Evolutionary conservation across 2,329 filamentous ascomycete species (phyloP), one percentile per base, ranked within the genome.

Genomic region (Alternaria sp.): DNA sequence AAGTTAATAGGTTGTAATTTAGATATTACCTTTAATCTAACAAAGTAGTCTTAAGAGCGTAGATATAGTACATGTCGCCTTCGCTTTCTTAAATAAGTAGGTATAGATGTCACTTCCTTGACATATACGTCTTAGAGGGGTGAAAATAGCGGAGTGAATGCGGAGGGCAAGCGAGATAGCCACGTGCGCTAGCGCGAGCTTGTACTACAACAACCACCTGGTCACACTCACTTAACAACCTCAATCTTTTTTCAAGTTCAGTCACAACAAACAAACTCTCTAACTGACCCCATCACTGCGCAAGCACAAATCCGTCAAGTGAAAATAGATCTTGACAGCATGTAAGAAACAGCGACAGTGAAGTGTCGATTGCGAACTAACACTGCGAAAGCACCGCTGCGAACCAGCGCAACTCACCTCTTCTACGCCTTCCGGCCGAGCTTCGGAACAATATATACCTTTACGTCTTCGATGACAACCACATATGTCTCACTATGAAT

Each of bases 401-500:
- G 1, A 57, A 57, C 41, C 41, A 47, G 41, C 26, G 7, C 20
- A 20, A 15, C 55, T 57, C 55, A 2, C 26, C 44, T 14, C 43
- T 57, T 4, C 20, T 57, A 8, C 43, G 55, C 44, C 55, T 57
- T 6, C 55, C 43, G 0, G 43, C 26, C 6, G 55, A 57, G 20
- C 7, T 57, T 0, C 26, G 55, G 0, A 57, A 57, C 18, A 33
- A 6, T 3, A 57, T 57, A 9, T 57, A 47, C 4, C 4, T 8
- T 0, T 33, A 37, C 2, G 14, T 2, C 0, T 33, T 33, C 6
- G 21, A 47, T 6, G 4, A n/a, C 0, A 41, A 41, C 0, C 0
- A 37, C 1, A 4, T 15, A 33, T n/a, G n/a, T n/a, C n/a, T n/a
- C n/a, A n/a, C n/a, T n/a, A n/a, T n/a, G n/a, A n/a, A n/a, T n/a